Evolutionary conservation across 2,329 filamentous ascomycete genomes (phyloP), one percentile per base, ranked within the genome.

Genomic region (Ascochyta viciae-villosae): DNA sequence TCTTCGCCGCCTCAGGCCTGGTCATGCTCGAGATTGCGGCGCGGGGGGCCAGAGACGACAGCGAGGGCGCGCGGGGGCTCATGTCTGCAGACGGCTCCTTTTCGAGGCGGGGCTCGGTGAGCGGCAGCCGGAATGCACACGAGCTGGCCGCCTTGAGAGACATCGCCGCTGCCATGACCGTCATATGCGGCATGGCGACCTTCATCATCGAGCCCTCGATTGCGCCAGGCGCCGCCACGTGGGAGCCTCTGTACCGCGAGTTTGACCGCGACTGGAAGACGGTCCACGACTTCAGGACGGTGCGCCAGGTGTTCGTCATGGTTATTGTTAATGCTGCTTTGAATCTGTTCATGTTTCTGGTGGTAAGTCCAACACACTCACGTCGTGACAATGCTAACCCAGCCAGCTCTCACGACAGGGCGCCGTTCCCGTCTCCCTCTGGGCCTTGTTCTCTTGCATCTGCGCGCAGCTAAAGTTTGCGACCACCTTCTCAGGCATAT

Each of bases 1-100:
- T 80, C 10, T 75, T 79, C 43, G 67, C 71, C 16, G 77, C 73
- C 3, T 60, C 73, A 5, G 77, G 77, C 10, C 65, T 80, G n/a
- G 63, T 77, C 15, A 63, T 80, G 41, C 68, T 81, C 33, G 76
- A 79, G 47, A 60, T 65, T n/a, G 72, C 75, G 43, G 58, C 70
- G 7, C 68, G 62, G 40, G 58, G 56, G 7, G 41, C 62, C 13
- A 66, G 63, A 19, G 66, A 73, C 24, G 68, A 70, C 33, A 55
- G 50, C n/a, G 55, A 64, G 27, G 56, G 57, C 10, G 62, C 64
- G 37, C 67, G 70, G 24, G 71, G 67, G 19, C 63, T 73, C 27
- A 68, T 75, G 46, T 74, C 72, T n/a, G 72, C 70, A 2, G 76
- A 74, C 51, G 75, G 71, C 13, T 63, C 71, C 3, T 61, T 74